Percentiles rank a stretch among this genome's conserved stretches.
Conservation (phyloP, 805 yeast species). For the Schwanniomyces yamadae region DNA sequence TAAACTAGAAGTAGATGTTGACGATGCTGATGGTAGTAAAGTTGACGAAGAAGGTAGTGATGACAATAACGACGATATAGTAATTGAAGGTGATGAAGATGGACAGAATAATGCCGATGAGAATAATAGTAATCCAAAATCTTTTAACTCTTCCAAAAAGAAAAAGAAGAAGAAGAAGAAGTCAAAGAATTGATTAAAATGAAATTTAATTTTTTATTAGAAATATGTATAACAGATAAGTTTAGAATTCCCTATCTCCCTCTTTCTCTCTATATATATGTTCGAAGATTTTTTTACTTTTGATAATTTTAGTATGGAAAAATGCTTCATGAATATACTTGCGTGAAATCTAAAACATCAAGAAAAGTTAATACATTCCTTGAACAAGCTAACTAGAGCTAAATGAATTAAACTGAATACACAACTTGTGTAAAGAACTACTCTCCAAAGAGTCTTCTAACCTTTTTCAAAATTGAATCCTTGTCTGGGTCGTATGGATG, state of each 20-base stretch:
- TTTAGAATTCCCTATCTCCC: too few species aligned
- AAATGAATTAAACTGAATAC: neutral
- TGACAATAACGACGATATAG: constrained; percentile 5
- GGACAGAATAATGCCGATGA: constrained; percentile 2
- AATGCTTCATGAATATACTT: too few species aligned
- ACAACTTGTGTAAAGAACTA: constrained; percentile 37
- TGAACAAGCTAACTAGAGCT: too few species aligned
- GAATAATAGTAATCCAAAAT: constrained; percentile 5
- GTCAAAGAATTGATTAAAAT: constrained; percentile 15
- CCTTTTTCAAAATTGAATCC: constrained; percentile 92
- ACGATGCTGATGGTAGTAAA: neutral
- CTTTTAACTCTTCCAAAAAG: constrained; percentile 26
- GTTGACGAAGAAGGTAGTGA: constrained; percentile 3
- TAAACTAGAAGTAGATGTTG: neutral
- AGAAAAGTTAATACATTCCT: too few species aligned
- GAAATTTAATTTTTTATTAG: too few species aligned
- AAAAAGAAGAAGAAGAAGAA: constrained; percentile 35
- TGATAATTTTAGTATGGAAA: too few species aligned
- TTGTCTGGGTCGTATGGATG: constrained; percentile 99
- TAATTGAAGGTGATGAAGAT: constrained; percentile 7
- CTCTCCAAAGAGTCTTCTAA: constrained; percentile 93
- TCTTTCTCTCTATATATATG: too few species aligned
- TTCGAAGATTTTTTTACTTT: too few species aligned
- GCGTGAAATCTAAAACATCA: too few species aligned
- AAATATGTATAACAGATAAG: too few species aligned